A percentile compares a stretch with the other conserved stretches of the same genome.
phyloP scores from a whole-genome alignment of 2,329 filamentous ascomycete species.

The Fusarium sp. region DNA sequence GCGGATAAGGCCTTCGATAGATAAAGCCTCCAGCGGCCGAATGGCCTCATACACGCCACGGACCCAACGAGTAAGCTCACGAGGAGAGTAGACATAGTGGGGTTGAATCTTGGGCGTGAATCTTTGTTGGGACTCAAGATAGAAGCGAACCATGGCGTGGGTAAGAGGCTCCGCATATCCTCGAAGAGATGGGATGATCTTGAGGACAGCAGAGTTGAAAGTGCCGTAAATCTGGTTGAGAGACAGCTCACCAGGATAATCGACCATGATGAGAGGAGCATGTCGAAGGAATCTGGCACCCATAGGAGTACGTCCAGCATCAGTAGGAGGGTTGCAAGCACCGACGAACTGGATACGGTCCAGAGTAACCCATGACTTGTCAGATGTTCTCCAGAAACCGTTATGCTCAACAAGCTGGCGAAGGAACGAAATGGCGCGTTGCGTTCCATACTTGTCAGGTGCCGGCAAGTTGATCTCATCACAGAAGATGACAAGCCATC shows the following conservation, averaged over 20 bases:
- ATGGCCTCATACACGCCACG: slow-evolving; percentile 98
- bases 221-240: slow-evolving; percentile 98
- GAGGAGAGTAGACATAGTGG: slow-evolving; percentile 98
- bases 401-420: slow-evolving; percentile 98
- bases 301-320: slow-evolving; percentile 94
- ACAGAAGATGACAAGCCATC: slow-evolving; percentile 98
- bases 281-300: slow-evolving; percentile 94
- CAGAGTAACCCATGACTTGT: slow-evolving; percentile 97
- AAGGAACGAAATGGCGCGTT: slow-evolving; percentile 96
- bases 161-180: slow-evolving; percentile 95
- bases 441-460: slow-evolving; percentile 96
- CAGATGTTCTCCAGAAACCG: slow-evolving; percentile 97
- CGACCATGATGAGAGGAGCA: slow-evolving; percentile 99
- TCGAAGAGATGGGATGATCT: slow-evolving; percentile 94
- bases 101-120: slow-evolving; percentile 98
- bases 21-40: slow-evolving; percentile 85
- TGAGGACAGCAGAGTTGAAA: slow-evolving; percentile 95
- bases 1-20: slow-evolving; percentile 89
- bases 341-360: slow-evolving; percentile 99
- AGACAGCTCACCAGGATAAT: slow-evolving; percentile 96
- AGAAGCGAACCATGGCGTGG: slow-evolving; percentile 97
- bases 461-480: slow-evolving; percentile 99
- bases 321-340: slow-evolving; percentile 97
- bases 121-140: slow-evolving; percentile 90
- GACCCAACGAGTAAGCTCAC: slow-evolving; percentile 97